These are phyloP conservation scores for Fraxinus cuspidata DNA, from an alignment of 257 asterid species.

Conservation along the genomic window DNA sequence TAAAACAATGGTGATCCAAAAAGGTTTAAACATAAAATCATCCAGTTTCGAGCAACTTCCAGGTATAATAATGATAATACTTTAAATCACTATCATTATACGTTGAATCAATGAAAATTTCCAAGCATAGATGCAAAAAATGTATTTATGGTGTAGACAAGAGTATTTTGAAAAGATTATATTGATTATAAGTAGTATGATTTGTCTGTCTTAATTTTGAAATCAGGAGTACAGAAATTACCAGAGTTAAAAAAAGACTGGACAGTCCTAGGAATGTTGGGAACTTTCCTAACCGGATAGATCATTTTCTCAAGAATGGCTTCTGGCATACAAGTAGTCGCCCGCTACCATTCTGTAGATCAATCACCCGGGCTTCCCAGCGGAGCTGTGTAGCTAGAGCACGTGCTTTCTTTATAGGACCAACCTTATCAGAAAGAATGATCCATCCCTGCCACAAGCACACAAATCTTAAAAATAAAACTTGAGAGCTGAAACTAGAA, in stretches of 20 bases:
- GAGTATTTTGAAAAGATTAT: no score
- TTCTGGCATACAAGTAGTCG: conserved; percentile 88
- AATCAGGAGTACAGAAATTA: conserved; percentile 26
- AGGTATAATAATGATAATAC: background rate
- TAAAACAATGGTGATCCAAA: background rate
- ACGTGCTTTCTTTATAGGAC: conserved; percentile 62
- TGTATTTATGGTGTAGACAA: background rate
- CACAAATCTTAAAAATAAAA: conserved; percentile 7
- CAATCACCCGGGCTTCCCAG: conserved; percentile 92
- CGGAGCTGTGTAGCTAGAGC: conserved; percentile 67
- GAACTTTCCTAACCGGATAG: conserved; percentile 6
- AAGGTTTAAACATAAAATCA: background rate
- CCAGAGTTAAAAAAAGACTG: conserved; percentile 42
- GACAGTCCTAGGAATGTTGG: conserved; percentile 38
- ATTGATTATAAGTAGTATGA: background rate
- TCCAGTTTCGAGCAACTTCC: background rate
- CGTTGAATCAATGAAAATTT: background rate
- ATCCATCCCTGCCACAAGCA: conserved; percentile 78
- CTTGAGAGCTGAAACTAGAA: background rate
- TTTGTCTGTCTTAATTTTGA: background rate
- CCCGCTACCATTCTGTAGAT: conserved; percentile 81
- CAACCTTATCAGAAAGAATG: conserved; percentile 68
- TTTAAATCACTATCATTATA: background rate
- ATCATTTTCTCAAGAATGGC: conserved; percentile 80
- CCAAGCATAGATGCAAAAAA: background rate